A percentile compares a stretch with the other conserved stretches of the same genome.
phyloP scores from a whole-genome alignment of 2,329 filamentous ascomycete genomes.

The Fusarium heterosporum region DNA sequence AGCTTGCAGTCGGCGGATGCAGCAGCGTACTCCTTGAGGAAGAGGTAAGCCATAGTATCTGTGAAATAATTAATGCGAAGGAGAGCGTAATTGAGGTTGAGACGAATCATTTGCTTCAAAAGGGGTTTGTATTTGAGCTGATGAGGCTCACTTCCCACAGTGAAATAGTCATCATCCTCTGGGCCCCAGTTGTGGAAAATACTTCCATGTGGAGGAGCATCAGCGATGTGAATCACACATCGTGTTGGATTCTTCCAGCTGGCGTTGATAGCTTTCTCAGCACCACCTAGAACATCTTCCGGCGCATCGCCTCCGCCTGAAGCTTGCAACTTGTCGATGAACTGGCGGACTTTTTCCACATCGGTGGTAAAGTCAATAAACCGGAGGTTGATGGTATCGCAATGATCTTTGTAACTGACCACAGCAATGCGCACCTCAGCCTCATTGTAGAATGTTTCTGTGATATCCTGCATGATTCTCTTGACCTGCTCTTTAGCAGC shows the following conservation, averaged over 20 bases:
- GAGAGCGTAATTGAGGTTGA: slow-evolving; percentile 28
- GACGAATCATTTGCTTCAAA: slow-evolving; percentile 22
- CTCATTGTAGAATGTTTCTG: slow-evolving; percentile 49
- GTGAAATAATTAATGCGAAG: slow-evolving; percentile 12
- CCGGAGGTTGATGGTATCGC: slow-evolving; percentile 18
- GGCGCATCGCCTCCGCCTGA: slow-evolving; percentile 49
- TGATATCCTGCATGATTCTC: slow-evolving; percentile 51
- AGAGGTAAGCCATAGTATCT: slow-evolving; percentile 2
- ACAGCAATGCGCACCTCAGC: slow-evolving; percentile 52
- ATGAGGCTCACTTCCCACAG: slow-evolving; percentile 13
- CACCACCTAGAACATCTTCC: slow-evolving; percentile 54
- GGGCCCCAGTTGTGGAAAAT: slow-evolving; percentile 1
- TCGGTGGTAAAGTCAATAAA: slow-evolving; percentile 29
- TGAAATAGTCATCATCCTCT: slow-evolving; percentile 8
- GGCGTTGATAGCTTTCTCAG: slow-evolving; percentile 48
- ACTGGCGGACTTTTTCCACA: not conserved
- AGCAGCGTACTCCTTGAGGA: slow-evolving; percentile 19
- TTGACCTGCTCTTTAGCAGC: slow-evolving; percentile 52
- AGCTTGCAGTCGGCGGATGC: slow-evolving; percentile 18
- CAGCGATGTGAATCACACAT: slow-evolving; percentile 36
- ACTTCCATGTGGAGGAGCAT: slow-evolving; percentile 21
- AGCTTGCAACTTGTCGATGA: slow-evolving; percentile 11
- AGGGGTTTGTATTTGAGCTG: slow-evolving; percentile 12
- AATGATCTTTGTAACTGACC: slow-evolving; percentile 54
- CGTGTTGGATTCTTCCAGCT: slow-evolving; percentile 52